A percentile compares a stretch with the other conserved stretches of the same genome.
Evolutionary conservation across 139 green algal species (phyloP).

Genomic region (Mychonastes homosphaera): DNA sequence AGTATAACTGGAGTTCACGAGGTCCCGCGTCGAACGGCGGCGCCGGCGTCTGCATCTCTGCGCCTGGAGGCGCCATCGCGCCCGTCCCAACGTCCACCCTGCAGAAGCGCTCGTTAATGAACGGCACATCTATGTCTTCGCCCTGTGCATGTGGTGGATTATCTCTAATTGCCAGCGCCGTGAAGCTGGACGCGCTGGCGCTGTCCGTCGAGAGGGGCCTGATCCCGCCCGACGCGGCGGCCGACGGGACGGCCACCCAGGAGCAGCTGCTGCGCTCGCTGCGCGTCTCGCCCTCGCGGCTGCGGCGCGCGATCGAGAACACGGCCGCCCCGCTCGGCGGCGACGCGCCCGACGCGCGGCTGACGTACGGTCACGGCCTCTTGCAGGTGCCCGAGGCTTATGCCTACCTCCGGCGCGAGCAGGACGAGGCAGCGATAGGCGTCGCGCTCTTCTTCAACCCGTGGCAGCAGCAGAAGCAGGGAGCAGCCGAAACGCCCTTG

Average conservation of each 20-base stretch:
- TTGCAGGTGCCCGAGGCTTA: slow-evolving; percentile 47
- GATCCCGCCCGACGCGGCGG: too few relatives aligned
- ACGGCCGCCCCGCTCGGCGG: slow-evolving; percentile 39
- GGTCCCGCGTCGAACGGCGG: slow-evolving; percentile 67
- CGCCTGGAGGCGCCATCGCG: slow-evolving; percentile 37
- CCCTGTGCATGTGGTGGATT: slow-evolving; percentile 43
- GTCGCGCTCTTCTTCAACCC: background rate
- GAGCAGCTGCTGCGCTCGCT: background rate
- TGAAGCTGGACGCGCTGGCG: slow-evolving; percentile 7
- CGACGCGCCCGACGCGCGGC: slow-evolving; percentile 27
- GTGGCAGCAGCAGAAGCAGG: background rate
- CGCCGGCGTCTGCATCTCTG: slow-evolving; percentile 60
- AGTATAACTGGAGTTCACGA: slow-evolving; percentile 74
- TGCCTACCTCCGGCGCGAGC: slow-evolving; percentile 1
- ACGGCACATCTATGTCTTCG: slow-evolving; percentile 70
- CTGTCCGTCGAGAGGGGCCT: too few relatives aligned
- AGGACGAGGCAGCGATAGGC: background rate
- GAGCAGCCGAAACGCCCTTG: background rate
- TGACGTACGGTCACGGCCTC: slow-evolving; percentile 77
- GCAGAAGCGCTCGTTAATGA: slow-evolving; percentile 75
- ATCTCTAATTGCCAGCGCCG: background rate
- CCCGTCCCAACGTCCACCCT: slow-evolving; percentile 71
- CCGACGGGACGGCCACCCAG: too few relatives aligned
- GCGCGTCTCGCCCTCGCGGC: slow-evolving; percentile 22
- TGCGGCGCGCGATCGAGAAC: slow-evolving; percentile 64